Percentiles rank a stretch among this genome's conserved stretches.
These are phyloP conservation scores for Lagenaria siceraria DNA, from an alignment of 306 rosid genomes.

Conservation along the genomic window DNA sequence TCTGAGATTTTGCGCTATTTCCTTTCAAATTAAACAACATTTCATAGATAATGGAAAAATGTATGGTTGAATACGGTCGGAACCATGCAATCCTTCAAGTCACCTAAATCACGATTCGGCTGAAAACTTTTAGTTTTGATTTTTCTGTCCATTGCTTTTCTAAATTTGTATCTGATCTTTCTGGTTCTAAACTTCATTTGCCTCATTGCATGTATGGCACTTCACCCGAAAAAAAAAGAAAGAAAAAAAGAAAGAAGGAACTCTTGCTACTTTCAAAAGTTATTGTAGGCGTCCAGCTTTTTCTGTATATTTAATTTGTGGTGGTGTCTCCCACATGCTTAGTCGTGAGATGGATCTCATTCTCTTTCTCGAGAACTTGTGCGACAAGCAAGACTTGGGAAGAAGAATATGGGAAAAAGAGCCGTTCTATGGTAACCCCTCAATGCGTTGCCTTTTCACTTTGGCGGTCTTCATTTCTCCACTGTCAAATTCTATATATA, in stretches of 20 bases:
- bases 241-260: background rate
- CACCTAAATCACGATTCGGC: background rate
- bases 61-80: background rate
- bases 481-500: background rate
- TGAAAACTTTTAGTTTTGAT: background rate
- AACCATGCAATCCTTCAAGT: background rate
- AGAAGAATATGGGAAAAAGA: background rate
- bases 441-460: background rate
- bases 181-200: background rate
- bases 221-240: background rate
- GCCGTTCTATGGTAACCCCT: background rate
- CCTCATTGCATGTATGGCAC: background rate
- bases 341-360: background rate
- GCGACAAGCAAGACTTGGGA: background rate
- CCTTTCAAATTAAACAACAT: background rate
- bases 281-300: conserved; percentile 1
- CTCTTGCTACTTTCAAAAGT: background rate
- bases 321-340: conserved; percentile 4
- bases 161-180: background rate
- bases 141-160: background rate
- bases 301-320: conserved; percentile 1
- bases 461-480: background rate
- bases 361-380: background rate
- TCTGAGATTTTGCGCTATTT: background rate
- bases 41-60: background rate